phyloP scores from a whole-genome alignment of 2,329 filamentous ascomycete genomes.

The Boeremia exigua region DNA sequence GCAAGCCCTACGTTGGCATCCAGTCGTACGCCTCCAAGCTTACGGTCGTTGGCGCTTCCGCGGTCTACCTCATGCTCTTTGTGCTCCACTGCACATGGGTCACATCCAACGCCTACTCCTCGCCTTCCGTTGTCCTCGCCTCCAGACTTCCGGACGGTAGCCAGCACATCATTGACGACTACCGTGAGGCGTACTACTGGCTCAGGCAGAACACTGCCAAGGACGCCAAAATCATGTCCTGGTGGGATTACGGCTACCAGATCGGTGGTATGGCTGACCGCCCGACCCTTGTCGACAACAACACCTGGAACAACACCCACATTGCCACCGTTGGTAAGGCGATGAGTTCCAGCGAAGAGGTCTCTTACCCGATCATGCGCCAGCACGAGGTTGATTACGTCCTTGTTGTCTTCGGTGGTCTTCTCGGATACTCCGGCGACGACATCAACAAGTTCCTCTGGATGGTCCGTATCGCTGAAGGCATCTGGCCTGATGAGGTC shows the following conservation, averaged over 20 bases:
- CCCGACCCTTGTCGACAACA: conserved; percentile 97
- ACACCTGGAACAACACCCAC: conserved; percentile 99
- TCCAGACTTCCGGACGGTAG: conserved; percentile 91
- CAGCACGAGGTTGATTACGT: conserved; percentile 99
- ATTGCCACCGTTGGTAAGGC: conserved; percentile 99
- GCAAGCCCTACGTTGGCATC: conserved; percentile 79
- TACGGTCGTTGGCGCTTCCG: conserved; percentile 74
- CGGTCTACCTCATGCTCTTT: conserved; percentile 86
- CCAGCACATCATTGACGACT: conserved; percentile 99
- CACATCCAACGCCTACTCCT: conserved; percentile 98
- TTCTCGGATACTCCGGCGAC: conserved; percentile 95
- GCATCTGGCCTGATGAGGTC: conserved; percentile 99
- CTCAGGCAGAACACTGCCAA: conserved; percentile 94
- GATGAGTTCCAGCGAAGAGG: conserved; percentile 96
- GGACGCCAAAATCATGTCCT: conserved; percentile 98
- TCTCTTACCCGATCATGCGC: conserved; percentile 97
- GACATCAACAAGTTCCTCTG: conserved; percentile 99
- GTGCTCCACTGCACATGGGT: conserved; percentile 99
- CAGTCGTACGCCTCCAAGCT: conserved; percentile 81
- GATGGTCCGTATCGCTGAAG: conserved; percentile 99
- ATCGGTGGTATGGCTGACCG: conserved; percentile 99
- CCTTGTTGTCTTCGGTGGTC: conserved; percentile 93
- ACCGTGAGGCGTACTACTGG: conserved; percentile 99
- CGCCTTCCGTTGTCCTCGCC: conserved; percentile 93
- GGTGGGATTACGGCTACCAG: conserved; percentile 99